Evolutionary conservation across 345 rosid species (phyloP), one percentile per base, ranked within the genome.

Genomic region (Populus deltoides): DNA sequence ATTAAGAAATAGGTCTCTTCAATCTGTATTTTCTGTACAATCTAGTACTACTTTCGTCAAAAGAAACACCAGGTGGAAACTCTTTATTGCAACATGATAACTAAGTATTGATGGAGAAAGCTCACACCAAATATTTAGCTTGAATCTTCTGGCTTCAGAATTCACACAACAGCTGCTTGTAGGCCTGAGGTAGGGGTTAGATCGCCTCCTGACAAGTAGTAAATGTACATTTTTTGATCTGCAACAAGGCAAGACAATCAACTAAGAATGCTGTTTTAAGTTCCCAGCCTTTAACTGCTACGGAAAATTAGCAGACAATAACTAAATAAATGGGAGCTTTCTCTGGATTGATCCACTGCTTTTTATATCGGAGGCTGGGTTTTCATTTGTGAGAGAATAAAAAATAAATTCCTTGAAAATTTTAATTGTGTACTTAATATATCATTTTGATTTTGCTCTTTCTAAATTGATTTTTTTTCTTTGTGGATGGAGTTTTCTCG

Each of bases 1-100:
- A 83, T 81, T 61, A 72, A 85, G 75, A 59, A 49, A 81, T 25
- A 18, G 63, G 24, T 68, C 22, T 55, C 62, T 24, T 9, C 53
- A 73, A 61, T 70, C 55, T 61, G 59, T 51, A 31, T 17, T 20
- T 39, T 76, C 39, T 24, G 25, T 73, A 70, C n/a, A 2, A 66
- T 68, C 69, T 43, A 27, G 27, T 27, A 45, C 53, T 15, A n/a
- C 76, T 76, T 75, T 61, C 72, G 8, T 25, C 12, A 70, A n/a
- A n/a, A n/a, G n/a, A 22, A 67, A 75, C 73, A 29, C 17, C 25
- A 49, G 74, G 71, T 65, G 59, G 35, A 66, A 62, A 41, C 49
- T 85, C 65, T 70, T 27, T 47, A 31, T 47, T 61, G 47, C 79
- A 57, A 41, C 53, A 36, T 33, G 36, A 33, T 33, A 33, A 33